Percentiles rank a stretch among this genome's conserved stretches.
Evolutionary conservation across 2,329 filamentous ascomycete genomes (phyloP).

Genomic region (Colletotrichum somersetense): DNA sequence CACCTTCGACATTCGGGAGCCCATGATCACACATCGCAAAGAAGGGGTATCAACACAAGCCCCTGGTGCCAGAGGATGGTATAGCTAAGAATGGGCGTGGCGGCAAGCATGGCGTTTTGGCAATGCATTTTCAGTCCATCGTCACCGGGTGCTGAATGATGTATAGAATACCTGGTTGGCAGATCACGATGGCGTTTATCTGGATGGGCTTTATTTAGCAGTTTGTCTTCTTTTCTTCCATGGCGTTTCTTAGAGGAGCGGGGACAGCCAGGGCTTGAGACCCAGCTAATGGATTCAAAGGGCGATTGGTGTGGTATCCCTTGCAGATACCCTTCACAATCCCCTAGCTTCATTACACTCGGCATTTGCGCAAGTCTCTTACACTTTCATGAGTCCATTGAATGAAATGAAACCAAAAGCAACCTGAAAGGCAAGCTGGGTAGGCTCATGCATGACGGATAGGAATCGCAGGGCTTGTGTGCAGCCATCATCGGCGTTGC

Average conservation of each 20-base stretch:
- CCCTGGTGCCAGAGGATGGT: slow-evolving; percentile 74
- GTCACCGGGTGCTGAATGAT: background rate
- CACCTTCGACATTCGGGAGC: slow-evolving; percentile 79
- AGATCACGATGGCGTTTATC: background rate
- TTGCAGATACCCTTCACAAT: background rate
- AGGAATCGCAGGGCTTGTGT: background rate
- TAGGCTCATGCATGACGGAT: background rate
- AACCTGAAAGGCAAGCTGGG: no score
- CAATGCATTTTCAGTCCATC: background rate
- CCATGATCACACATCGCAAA: slow-evolving; percentile 86
- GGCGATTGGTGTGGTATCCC: background rate
- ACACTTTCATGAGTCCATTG: background rate
- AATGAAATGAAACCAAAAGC: background rate
- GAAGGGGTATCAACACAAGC: slow-evolving; percentile 63
- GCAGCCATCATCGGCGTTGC: background rate
- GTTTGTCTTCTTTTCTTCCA: background rate
- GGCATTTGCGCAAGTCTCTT: background rate
- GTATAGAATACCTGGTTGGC: slow-evolving; percentile 12
- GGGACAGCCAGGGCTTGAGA: slow-evolving; percentile 1
- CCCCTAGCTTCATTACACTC: background rate
- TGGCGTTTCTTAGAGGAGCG: slow-evolving; percentile 4
- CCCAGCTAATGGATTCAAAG: background rate
- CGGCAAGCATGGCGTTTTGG: slow-evolving; percentile 5
- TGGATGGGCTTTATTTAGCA: background rate
- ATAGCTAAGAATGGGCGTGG: slow-evolving; percentile 59